These are phyloP conservation scores for Gossypium mustelinum DNA, from an alignment of 345 rosid species.

Conservation along the genomic window DNA sequence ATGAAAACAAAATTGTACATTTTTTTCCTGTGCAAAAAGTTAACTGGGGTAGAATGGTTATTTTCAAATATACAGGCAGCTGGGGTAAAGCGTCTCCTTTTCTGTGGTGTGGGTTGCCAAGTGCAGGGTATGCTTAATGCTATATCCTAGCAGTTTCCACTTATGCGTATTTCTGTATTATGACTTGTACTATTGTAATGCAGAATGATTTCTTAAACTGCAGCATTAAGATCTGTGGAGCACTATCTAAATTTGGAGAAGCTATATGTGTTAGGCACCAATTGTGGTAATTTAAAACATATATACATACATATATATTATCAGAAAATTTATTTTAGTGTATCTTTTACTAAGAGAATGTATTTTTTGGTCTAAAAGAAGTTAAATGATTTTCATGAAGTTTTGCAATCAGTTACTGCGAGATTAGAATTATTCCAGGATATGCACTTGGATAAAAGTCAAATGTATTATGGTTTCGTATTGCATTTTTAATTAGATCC, in stretches of 20 bases:
- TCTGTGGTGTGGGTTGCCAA: constrained; percentile 98
- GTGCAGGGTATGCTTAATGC: constrained; percentile 62
- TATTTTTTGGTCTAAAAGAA: background rate
- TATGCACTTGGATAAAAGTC: background rate
- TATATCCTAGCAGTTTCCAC: constrained; percentile 11
- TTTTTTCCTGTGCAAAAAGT: background rate
- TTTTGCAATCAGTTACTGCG: background rate
- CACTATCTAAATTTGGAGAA: constrained; percentile 78
- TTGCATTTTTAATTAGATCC: background rate
- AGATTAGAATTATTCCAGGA: constrained; percentile 6
- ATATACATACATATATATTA: too few relatives aligned
- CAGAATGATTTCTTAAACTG: constrained; percentile 87
- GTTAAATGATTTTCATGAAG: background rate
- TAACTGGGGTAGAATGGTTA: background rate
- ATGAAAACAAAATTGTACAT: background rate
- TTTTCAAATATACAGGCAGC: constrained; percentile 53
- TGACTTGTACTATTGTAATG: constrained; percentile 75
- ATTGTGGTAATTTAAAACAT: constrained; percentile 56
- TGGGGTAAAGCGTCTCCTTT: constrained; percentile 91
- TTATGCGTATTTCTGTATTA: constrained; percentile 30
- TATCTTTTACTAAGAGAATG: background rate
- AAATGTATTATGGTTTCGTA: background rate
- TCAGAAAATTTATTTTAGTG: background rate
- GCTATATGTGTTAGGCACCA: constrained; percentile 93
- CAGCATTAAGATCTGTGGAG: constrained; percentile 97